A percentile compares a stretch with the other conserved stretches of the same genome.
These are phyloP conservation scores for Euphorbia lathyris DNA, from an alignment of 345 rosid species.

Conservation along the genomic window DNA sequence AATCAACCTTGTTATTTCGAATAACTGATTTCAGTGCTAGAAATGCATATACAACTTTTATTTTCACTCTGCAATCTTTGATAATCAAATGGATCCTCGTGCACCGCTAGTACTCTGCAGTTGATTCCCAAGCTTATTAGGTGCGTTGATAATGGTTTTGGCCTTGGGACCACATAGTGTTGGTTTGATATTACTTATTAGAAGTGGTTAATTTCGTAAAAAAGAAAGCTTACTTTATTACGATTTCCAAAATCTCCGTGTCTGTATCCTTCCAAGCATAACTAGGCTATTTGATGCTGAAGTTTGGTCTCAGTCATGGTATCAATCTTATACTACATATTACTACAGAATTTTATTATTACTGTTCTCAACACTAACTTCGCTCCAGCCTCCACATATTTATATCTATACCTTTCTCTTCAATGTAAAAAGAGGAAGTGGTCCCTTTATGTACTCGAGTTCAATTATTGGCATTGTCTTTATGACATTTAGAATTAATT, in stretches of 20 bases:
- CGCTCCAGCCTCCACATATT: background rate
- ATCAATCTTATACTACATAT: background rate
- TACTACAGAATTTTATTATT: background rate
- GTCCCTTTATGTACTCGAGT: background rate
- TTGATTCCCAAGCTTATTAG: no score
- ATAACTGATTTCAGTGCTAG: background rate
- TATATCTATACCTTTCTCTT: background rate
- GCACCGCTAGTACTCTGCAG: no score
- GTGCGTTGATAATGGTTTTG: constrained; percentile 1
- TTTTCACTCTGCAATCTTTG: background rate
- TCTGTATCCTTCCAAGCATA: background rate
- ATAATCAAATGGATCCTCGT: background rate
- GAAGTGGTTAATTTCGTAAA: background rate
- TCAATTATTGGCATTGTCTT: background rate
- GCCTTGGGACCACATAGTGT: background rate
- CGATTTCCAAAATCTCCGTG: background rate
- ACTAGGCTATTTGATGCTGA: background rate
- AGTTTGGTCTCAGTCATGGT: background rate
- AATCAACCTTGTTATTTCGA: background rate
- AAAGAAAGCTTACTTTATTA: background rate
- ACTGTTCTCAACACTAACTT: background rate
- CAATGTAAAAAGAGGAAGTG: background rate
- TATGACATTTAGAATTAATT: background rate
- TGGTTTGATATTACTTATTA: background rate
- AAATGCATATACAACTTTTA: background rate